Evolutionary conservation across 179 eudicot genomes (phyloP), one percentile per base, ranked within the genome.

Genomic region (Carnegiea gigantea): DNA sequence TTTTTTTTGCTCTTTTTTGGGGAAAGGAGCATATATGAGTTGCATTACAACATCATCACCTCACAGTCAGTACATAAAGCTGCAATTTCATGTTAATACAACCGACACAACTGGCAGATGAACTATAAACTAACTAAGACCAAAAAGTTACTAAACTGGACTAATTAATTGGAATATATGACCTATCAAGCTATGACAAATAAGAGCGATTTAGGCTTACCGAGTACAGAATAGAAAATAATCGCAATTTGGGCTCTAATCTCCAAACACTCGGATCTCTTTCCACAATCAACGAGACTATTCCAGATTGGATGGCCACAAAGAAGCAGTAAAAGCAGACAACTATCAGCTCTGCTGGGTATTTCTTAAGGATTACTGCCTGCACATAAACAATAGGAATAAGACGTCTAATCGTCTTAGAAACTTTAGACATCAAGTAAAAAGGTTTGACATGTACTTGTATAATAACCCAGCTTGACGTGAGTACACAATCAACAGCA

Each of bases 291-390:
- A 90, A 24, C 40, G 88, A 77, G 70, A 85, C 81, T 9, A 77
- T 40, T 77, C 86, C 87, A 60, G 89, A 85, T 70, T 82, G 88
- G 65, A 88, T 60, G 38, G 88, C 84, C 75, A 84, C 87, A 70
- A 89, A 89, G 85, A 84, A 82, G 80, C 86, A 86, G 75, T 88
- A 86, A 64, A 80, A 81, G 82, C 86, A 86, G 74, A 86, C 89
- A 33, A 86, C 87, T 84, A 86, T 76, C 65, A 88, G 80, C 81
- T 86, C 86, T 43, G 87, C 89, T 76, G 89, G 89, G 83, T 84
- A 88, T 43, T 83, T 88, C 81, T 80, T 83, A 33, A 86, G 85
- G 77, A 88, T 77, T 65, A 82, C 26, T 59, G 90, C 85, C 90
- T 88, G 80, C 49, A 44, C 82, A 72, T 5, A 84, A 70, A 80